Base-by-base conservation (phyloP, 2,329 filamentous ascomycete species). In the Phialophora verrucosa region DNA sequence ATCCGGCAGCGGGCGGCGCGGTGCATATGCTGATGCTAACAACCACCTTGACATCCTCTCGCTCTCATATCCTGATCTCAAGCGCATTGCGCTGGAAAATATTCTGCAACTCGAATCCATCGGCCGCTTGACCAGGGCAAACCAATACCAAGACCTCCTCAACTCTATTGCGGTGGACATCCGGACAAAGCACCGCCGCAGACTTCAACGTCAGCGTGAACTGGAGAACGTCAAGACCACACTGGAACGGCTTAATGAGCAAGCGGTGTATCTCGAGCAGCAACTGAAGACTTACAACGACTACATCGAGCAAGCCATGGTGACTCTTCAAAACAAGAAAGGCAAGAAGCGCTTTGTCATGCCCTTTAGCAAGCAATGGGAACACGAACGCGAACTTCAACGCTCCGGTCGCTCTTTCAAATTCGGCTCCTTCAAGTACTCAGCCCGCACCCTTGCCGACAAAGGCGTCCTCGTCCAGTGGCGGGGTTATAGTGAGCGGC, bases 271-370 rank as follows among this genome's bases (percentile, higher is more conserved):
- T 79, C 86, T 99, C 10, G 95, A 99, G 76, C 91, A 93, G 73
- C 95, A 99, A 80, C 87, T 96, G 67, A 97, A 97, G 84, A 95
- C 90, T 71, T 99, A 99, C 81, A 97, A 99, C 76, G 93, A 99
- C 81, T 99, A 99, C 80, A 97, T 99, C 75, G 96, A 99, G 81
- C 93, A 97, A 78, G 94, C 95, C 57, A 97, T 99, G 92, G 86
- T 93, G 67, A 99, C 96, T 4, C 84, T 99, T 65, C 95, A 98
- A 78, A 97, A 91, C 80, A 96, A 97, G 79, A 97, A 97, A 80
- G 93, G 90, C 69, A 96, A 96, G 82, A 96, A 96, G 78, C 88
- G 91, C 61, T 97, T 97, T 84, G 85, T 97, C 63, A 86, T 99
- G 78, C 95, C 95, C 14, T 99, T 99, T 78, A 97, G 94, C 27